Percentiles rank a stretch among this genome's conserved stretches.
Evolutionary conservation across 1,139 yeast genomes (phyloP).

Genomic region (Eremothecium cymbalariae): DNA sequence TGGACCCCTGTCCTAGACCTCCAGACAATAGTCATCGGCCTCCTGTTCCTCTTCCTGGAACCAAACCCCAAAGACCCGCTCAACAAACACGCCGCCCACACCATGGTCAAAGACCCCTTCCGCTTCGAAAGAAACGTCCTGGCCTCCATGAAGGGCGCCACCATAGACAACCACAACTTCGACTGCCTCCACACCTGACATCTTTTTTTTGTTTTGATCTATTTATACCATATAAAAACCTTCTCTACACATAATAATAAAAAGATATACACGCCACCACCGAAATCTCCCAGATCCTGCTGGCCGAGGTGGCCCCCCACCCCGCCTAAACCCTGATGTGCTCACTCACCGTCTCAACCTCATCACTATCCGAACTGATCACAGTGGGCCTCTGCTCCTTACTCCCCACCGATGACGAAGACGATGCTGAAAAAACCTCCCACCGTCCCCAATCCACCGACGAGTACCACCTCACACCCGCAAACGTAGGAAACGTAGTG

Average conservation of each 20-base stretch:
- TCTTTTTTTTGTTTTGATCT: not conserved
- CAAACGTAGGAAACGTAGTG: constrained; percentile 16
- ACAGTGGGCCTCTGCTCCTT: constrained; percentile 16
- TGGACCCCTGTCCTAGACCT: constrained; percentile 92
- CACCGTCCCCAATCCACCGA: constrained; percentile 8
- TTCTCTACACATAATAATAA: too few relatives aligned
- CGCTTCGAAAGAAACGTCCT: constrained; percentile 53
- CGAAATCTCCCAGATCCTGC: too few relatives aligned
- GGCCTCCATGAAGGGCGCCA: constrained; percentile 65
- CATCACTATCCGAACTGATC: constrained; percentile 24
- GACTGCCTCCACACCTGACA: constrained; percentile 42
- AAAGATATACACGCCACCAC: too few relatives aligned
- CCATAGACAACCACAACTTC: constrained; percentile 49
- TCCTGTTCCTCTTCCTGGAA: constrained; percentile 76
- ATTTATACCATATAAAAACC: too few relatives aligned
- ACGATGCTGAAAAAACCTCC: constrained; percentile 2
- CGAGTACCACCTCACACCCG: constrained; percentile 7
- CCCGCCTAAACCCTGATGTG: constrained; percentile 23
- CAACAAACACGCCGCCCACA: constrained; percentile 81
- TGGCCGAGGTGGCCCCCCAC: not conserved
- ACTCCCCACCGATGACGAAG: not conserved
- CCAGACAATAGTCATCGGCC: constrained; percentile 75
- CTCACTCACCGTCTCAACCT: constrained; percentile 19
- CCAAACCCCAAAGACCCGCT: constrained; percentile 91
- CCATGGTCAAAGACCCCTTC: constrained; percentile 50